Percentiles rank a stretch among this genome's conserved stretches.
Conservation (phyloP, 1,139 yeast species). For the Blastobotrys malaysiensis region DNA sequence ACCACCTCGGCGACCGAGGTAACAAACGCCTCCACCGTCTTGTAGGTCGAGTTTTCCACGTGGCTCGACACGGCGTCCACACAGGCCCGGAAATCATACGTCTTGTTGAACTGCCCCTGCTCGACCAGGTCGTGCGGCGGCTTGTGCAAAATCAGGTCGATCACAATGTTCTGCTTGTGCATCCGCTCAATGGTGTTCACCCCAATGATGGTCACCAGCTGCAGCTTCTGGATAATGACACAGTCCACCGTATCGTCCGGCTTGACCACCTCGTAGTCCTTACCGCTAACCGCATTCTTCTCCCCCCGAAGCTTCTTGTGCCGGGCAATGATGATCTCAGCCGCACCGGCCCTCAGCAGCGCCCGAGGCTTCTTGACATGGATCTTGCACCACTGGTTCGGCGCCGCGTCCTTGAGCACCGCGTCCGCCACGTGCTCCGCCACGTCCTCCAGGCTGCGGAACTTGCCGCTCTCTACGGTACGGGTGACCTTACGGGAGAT, state of each 20-base stretch:
- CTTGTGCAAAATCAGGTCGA: conserved; percentile 46
- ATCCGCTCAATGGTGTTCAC: conserved; percentile 85
- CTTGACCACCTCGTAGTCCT: conserved; percentile 37
- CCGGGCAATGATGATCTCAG: conserved; percentile 40
- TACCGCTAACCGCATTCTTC: conserved; percentile 3
- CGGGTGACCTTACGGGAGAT: conserved; percentile 58
- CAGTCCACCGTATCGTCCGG: conserved; percentile 34
- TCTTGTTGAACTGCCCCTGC: conserved; percentile 27
- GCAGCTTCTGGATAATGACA: conserved; percentile 48
- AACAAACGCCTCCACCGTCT: conserved; percentile 90
- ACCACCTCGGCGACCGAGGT: conserved; percentile 64
- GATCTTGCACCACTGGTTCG: conserved; percentile 47
- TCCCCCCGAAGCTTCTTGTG: conserved; percentile 18
- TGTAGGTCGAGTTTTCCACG: conserved; percentile 71
- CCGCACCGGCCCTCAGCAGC: conserved; percentile 51
- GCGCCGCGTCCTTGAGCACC: conserved; percentile 46
- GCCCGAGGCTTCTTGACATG: conserved; percentile 47
- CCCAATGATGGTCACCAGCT: conserved; percentile 73
- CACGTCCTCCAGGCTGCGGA: conserved; percentile 51
- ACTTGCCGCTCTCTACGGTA: conserved; percentile 44
- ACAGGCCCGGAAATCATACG: conserved; percentile 30
- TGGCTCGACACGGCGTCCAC: conserved; percentile 39
- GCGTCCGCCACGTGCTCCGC: conserved; percentile 49
- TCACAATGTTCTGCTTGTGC: conserved; percentile 66
- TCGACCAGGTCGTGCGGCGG: conserved; percentile 19